Conservation (phyloP, 768 basidiomycete species). For the Agaricus blazei region DNA sequence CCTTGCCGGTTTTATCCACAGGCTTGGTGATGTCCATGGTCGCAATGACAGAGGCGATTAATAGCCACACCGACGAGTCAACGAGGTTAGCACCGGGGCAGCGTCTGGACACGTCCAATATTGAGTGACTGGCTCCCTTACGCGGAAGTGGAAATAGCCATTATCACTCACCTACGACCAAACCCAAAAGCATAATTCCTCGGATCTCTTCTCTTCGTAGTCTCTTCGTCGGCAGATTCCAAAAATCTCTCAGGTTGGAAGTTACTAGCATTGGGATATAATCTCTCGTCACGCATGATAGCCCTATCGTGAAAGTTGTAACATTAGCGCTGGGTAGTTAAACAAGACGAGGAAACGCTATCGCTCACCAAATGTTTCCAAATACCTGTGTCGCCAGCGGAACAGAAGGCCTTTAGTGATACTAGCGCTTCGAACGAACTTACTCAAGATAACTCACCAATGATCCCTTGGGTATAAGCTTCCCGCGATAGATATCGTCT, state of each 20-base stretch:
- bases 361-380: conserved; percentile 53
- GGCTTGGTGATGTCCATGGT: conserved; percentile 52
- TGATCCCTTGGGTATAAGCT: conserved; percentile 59
- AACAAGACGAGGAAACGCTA: neutral
- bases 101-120: conserved; percentile 26
- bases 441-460: conserved; percentile 30
- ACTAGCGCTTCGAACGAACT: neutral
- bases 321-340: neutral
- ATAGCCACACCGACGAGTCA: conserved; percentile 59
- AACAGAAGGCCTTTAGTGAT: conserved; percentile 8
- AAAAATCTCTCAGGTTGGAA: conserved; percentile 56
- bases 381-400: conserved; percentile 30
- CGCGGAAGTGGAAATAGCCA: neutral
- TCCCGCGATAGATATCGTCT: conserved; percentile 56
- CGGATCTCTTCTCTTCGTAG: conserved; percentile 23
- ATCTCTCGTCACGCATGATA: conserved; percentile 41
- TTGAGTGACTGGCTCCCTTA: neutral
- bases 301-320: conserved; percentile 27
- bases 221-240: conserved; percentile 22
- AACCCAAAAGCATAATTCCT: conserved; percentile 34
- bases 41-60: conserved; percentile 50
- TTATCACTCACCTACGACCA: conserved; percentile 30
- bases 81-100: conserved; percentile 64
- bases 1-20: conserved; percentile 41
- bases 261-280: conserved; percentile 43